Percentiles rank a stretch among this genome's conserved stretches.
Evolutionary conservation across 148 eudicot species (phyloP).

Genomic region (Dysphania ambrosioides): DNA sequence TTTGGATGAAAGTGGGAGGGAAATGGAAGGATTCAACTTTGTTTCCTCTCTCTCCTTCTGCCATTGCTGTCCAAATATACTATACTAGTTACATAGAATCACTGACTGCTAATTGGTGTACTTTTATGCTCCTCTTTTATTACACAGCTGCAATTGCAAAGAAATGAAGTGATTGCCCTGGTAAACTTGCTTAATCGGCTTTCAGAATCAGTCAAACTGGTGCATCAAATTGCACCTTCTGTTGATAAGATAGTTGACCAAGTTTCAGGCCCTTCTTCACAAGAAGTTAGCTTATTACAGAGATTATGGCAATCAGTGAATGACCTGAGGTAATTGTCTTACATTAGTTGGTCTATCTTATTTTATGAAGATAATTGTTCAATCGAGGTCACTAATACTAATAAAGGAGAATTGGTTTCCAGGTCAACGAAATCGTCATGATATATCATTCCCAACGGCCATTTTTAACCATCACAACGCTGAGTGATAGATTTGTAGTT

Average conservation of each 20-base stretch:
- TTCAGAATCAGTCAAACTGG: slow-evolving; percentile 42
- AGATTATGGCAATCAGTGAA: slow-evolving; percentile 35
- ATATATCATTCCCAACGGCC: background rate
- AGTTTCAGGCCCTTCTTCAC: slow-evolving; percentile 28
- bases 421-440: slow-evolving; percentile 1
- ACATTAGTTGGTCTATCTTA: background rate
- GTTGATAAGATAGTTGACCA: slow-evolving; percentile 27
- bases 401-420: background rate
- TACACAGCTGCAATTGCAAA: slow-evolving; percentile 35
- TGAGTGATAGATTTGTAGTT: background rate
- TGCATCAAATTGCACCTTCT: slow-evolving; percentile 36
- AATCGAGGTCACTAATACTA: background rate
- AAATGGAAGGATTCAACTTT: background rate
- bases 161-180: slow-evolving; percentile 48
- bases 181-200: slow-evolving; percentile 42
- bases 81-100: background rate
- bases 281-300: slow-evolving; percentile 23
- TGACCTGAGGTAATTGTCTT: slow-evolving; percentile 26
- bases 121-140: background rate
- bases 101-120: background rate
- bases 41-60: background rate
- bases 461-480: background rate
- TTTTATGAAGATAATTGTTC: background rate
- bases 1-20: background rate
- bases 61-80: background rate